These are phyloP conservation scores for Coemansia umbellata DNA, from an alignment of 192 early-diverging fungal genomes.

Conservation along the genomic window DNA sequence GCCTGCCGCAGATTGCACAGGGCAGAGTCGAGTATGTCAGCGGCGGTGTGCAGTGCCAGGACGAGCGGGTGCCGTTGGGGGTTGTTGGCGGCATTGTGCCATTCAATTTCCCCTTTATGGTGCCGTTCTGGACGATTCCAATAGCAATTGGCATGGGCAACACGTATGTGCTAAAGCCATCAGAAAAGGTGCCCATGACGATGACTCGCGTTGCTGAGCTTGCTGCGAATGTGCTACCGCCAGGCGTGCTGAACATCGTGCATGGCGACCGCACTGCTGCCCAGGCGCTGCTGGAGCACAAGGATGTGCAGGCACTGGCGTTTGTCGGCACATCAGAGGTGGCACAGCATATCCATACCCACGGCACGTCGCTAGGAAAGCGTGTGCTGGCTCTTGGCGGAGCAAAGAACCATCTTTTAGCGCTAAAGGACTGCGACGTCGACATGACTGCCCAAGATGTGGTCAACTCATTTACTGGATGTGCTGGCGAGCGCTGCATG, in stretches of 20 bases:
- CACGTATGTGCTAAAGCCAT: conserved; percentile 74
- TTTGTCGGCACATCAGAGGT: conserved; percentile 81
- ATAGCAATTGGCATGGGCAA: conserved; percentile 69
- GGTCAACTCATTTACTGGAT: conserved; percentile 72
- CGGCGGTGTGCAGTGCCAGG: conserved; percentile 63
- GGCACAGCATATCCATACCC: conserved; percentile 56
- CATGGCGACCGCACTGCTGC: conserved; percentile 58
- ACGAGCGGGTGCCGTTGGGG: conserved; percentile 63
- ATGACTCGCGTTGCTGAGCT: conserved; percentile 65
- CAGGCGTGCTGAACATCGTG: conserved; percentile 74
- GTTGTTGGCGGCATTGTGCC: conserved; percentile 78
- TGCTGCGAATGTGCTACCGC: conserved; percentile 58
- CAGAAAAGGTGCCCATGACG: conserved; percentile 78
- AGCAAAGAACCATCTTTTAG: conserved; percentile 79
- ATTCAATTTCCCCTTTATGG: conserved; percentile 85
- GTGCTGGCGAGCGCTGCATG: conserved; percentile 79
- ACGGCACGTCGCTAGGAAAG: conserved; percentile 56
- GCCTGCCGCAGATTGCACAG: conserved; percentile 60
- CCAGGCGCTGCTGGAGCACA: conserved; percentile 57
- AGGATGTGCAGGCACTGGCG: conserved; percentile 61
- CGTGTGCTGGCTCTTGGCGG: conserved; percentile 70
- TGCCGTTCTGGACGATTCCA: conserved; percentile 79
- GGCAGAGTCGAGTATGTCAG: conserved; percentile 65
- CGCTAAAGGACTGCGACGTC: conserved; percentile 68
- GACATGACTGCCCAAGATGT: conserved; percentile 77